Base-by-base conservation (phyloP, 2,329 filamentous ascomycete species). In the Colletotrichum tofieldiae region DNA sequence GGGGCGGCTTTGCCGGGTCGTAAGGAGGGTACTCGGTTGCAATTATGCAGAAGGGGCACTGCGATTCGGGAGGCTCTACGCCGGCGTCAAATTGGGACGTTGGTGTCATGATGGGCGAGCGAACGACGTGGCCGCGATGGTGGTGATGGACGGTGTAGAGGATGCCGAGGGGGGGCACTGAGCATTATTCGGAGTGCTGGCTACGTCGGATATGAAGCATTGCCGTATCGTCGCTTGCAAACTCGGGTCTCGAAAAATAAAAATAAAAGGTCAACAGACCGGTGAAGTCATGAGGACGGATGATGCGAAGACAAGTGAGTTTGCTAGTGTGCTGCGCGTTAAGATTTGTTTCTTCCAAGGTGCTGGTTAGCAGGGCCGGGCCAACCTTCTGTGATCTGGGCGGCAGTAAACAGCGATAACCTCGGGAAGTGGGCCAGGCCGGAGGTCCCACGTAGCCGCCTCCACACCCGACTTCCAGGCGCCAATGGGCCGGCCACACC, bases 11-110 rank as follows among this genome's bases (percentile, higher is more conserved):
- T 37, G 78, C 62, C 3, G 86, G 85, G 65, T 85, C 77, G 80
- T 84, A 88, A 2, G 89, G 82, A 0, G 82, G 73, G 78, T 88
- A 91, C 67, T 82, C 76, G 37, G 79, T 73, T 32, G 87, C 83
- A 76, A 93, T 93, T 73, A 80, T 81, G 84, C 91, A 93, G 79
- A 93, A 93, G 11, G 91, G 89, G 75, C 91, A 93, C 49, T 79
- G 76, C 32, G 79, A 78, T 47, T 77, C 75, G 59, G 78, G 72
- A n/a, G 81, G 73, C 54, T 74, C 68, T 23, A 72, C 68, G 39
- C 72, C 73, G 39, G 63, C 47, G 54, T 75, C 73, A 23, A 75
- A 75, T 37, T 47, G 29, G 16, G 62, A 29, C 26, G 60, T 35
- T 54, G 70, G 70, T 37, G 65, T 72, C 70, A 72, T 72, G 32